These are phyloP conservation scores for Pythium vanterpoolii DNA, from an alignment of 352 stramenopile genomes.

Conservation along the genomic window DNA sequence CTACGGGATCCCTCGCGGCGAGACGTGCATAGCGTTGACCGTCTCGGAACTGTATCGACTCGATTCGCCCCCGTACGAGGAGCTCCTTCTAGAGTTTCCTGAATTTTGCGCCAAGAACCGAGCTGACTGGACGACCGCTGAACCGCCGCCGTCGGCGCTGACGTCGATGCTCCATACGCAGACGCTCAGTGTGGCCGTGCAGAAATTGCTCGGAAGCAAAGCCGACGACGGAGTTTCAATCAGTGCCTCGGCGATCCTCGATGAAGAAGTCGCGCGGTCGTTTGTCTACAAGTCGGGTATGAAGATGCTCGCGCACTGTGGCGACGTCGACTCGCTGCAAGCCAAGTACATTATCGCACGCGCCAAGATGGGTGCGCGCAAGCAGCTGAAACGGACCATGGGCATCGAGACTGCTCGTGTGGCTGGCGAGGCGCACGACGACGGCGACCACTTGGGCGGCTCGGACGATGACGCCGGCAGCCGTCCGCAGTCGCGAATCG, in stretches of 20 bases:
- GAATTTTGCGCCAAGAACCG: conserved; percentile 60
- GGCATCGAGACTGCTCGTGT: conserved; percentile 21
- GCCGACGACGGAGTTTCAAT: background rate
- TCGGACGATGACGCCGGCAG: conserved; percentile 3
- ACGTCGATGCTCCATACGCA: conserved; percentile 21
- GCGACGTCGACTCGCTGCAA: conserved; percentile 42
- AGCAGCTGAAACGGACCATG: conserved; percentile 22
- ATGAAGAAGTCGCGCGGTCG: conserved; percentile 41
- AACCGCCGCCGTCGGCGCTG: conserved; percentile 18
- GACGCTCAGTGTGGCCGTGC: conserved; percentile 4
- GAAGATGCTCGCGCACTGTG: conserved; percentile 41
- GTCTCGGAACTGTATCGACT: conserved; percentile 68
- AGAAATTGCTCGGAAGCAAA: conserved; percentile 1
- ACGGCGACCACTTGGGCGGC: background rate
- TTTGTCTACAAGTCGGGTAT: conserved; percentile 55
- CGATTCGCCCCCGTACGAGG: conserved; percentile 56
- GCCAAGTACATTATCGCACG: conserved; percentile 44
- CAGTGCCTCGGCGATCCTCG: conserved; percentile 14
- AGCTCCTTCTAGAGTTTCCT: conserved; percentile 58
- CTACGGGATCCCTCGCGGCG: conserved; percentile 54
- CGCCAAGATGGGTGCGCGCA: conserved; percentile 35
- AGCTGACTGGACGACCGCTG: conserved; percentile 43
- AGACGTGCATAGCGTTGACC: conserved; percentile 58
- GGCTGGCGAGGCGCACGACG: background rate
- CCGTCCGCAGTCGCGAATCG: background rate